phyloP scores from a whole-genome alignment of 129 eudicot species.

The Apium graveolens region DNA sequence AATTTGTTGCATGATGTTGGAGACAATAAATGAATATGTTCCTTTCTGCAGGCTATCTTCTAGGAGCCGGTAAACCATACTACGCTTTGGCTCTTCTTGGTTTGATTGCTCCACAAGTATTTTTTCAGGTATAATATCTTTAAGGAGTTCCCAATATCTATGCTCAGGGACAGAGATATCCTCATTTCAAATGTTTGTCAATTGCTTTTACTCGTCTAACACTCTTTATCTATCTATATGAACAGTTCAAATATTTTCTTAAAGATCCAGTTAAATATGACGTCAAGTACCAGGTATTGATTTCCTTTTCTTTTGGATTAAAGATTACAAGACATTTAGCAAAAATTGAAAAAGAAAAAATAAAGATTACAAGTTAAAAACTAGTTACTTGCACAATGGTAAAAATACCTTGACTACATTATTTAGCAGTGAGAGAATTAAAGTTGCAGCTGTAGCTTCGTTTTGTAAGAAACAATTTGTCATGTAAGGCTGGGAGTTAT shows the following conservation, averaged over 20 bases:
- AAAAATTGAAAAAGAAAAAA: too few species aligned
- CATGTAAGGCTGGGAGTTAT: not conserved
- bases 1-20: not conserved
- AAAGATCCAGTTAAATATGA: constrained; percentile 92
- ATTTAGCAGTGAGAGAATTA: not conserved
- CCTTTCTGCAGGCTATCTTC: constrained; percentile 61
- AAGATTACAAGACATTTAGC: too few species aligned
- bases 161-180: not conserved
- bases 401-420: not conserved
- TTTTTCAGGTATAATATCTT: constrained; percentile 55
- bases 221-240: constrained; percentile 3
- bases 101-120: constrained; percentile 67
- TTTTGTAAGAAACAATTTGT: not conserved
- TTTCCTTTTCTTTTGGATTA: not conserved
- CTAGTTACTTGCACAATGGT: not conserved
- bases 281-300: constrained; percentile 89
- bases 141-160: not conserved
- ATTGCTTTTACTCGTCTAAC: constrained; percentile 7
- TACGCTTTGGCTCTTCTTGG: constrained; percentile 74
- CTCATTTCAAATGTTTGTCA: not conserved
- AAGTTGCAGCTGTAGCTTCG: not conserved
- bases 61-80: constrained; percentile 75
- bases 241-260: constrained; percentile 95
- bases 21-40: constrained; percentile 6
- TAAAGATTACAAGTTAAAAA: not conserved